Conservation (phyloP, 2,329 filamentous ascomycete species). For the Hymenoscyphus linearis region DNA sequence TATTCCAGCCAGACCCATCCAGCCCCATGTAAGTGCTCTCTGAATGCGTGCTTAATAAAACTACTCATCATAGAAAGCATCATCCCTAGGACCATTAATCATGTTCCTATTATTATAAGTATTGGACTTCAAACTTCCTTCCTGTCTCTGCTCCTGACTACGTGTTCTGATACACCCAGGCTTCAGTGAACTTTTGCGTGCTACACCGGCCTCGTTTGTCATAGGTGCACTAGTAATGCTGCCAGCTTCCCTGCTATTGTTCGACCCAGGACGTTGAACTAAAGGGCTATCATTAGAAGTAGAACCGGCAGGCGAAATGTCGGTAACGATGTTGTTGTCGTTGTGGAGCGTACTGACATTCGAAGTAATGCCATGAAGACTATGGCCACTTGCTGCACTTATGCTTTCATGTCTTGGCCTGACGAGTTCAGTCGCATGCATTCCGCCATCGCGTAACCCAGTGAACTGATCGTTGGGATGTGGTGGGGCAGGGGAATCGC, state of each 20-base stretch:
- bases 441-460: conserved; percentile 11
- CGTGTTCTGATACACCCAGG: not conserved
- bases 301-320: not conserved
- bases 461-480: conserved; percentile 24
- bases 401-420: not conserved
- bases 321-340: not conserved
- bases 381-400: conserved; percentile 5
- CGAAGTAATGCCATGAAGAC: not conserved
- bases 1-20: not conserved
- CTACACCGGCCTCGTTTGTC: not conserved
- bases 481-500: conserved; percentile 16
- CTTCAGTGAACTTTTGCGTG: conserved; percentile 12
- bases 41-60: not conserved
- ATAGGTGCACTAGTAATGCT: not conserved
- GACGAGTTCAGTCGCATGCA: conserved; percentile 10
- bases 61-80: conserved; percentile 13
- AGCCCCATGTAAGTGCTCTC: not conserved
- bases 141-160: not conserved
- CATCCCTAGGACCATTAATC: conserved; percentile 1
- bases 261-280: not conserved
- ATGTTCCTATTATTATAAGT: conserved; percentile 14
- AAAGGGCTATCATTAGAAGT: not conserved
- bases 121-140: conserved; percentile 9
- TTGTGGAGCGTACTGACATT: not conserved
- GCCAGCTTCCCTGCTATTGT: not conserved